Percentiles rank a stretch among this genome's conserved stretches.
phyloP scores from a whole-genome alignment of 148 eudicot genomes.

The Oxyria digyna region DNA sequence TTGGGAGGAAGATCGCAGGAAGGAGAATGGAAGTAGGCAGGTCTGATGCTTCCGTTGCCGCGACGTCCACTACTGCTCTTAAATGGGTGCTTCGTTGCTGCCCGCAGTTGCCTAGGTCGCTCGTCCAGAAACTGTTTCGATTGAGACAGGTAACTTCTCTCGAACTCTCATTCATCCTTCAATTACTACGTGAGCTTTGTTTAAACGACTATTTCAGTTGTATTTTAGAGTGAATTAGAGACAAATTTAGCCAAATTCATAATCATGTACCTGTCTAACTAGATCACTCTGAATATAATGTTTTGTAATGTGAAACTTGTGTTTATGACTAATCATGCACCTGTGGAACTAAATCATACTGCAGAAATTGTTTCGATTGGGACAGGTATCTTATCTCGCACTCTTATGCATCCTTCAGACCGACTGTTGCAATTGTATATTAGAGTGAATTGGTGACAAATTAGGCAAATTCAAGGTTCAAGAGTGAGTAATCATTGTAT shows the following conservation, averaged over 20 bases:
- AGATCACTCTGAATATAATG: too few species aligned
- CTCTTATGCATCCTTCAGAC: too few species aligned
- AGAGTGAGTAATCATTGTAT: too few species aligned
- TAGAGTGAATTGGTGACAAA: too few species aligned
- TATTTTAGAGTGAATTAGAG: neutral
- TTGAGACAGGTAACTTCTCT: constrained; percentile 54
- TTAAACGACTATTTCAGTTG: neutral
- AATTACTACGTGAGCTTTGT: too few species aligned
- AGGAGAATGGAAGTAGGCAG: constrained; percentile 2
- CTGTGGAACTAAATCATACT: too few species aligned
- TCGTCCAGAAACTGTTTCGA: constrained; percentile 90
- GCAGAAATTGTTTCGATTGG: too few species aligned
- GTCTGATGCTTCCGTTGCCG: neutral
- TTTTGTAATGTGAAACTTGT: too few species aligned
- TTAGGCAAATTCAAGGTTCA: too few species aligned
- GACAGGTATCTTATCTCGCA: too few species aligned
- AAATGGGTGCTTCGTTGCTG: constrained; percentile 84
- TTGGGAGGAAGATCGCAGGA: constrained; percentile 45
- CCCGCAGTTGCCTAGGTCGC: constrained; percentile 71
- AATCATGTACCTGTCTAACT: neutral
- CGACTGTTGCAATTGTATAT: too few species aligned
- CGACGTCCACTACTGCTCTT: constrained; percentile 42
- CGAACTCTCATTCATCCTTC: neutral
- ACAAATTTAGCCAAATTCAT: neutral
- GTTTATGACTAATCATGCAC: neutral